Evolutionary conservation across 805 yeast species (phyloP), one percentile per base, ranked within the genome.

Genomic region (Myxozyma mucilagina): DNA sequence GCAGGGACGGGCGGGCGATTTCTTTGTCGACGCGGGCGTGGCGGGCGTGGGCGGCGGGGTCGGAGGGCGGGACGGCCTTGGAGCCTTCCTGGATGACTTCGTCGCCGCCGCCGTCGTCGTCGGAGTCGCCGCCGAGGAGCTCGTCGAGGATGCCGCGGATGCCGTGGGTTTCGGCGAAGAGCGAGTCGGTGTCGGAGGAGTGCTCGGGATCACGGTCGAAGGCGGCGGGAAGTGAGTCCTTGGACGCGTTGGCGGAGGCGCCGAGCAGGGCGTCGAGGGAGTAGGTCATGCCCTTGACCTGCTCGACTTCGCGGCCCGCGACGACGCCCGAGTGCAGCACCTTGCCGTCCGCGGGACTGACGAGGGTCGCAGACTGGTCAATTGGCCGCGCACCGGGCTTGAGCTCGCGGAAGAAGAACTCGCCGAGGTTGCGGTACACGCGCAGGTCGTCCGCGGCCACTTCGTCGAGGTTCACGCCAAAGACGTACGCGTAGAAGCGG

Each of bases 271-370:
- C 92, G 67, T 89, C 93, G 14, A 94, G 81, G 1, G 96, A 86
- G 73, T 94, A 94, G 1, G 96, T 90, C 84, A 94, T 84, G 7
- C 99, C 99, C 76, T 94, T 94, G 44, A 94, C 98, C 74, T 93
- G 98, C 74, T 94, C 98, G 62, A 94, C 90, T 39, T 73, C 69
- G 39, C 73, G 69, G 38, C 97, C 97, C 67, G 87, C 82, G 43
- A 89, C 84, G 35, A 83, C 78, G 29, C 99, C 99, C 61, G 90
- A 82, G 69, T 90, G 92, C 61, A 94, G 77, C 16, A 94, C 87
- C 66, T 83, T 86, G 24, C 99, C 99, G 75, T 94, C 99, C 60
- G 97, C 85, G 2, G 99, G 99, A 39, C 94, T 86, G 8, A 87
- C 94, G 53, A 94, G 75, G 56, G 85, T 82, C 1, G 85, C 77